A percentile compares a stretch with the other conserved stretches of the same genome.
Evolutionary conservation across 495 filamentous ascomycete species (phyloP).

Genomic region (Neurospora terricola): DNA sequence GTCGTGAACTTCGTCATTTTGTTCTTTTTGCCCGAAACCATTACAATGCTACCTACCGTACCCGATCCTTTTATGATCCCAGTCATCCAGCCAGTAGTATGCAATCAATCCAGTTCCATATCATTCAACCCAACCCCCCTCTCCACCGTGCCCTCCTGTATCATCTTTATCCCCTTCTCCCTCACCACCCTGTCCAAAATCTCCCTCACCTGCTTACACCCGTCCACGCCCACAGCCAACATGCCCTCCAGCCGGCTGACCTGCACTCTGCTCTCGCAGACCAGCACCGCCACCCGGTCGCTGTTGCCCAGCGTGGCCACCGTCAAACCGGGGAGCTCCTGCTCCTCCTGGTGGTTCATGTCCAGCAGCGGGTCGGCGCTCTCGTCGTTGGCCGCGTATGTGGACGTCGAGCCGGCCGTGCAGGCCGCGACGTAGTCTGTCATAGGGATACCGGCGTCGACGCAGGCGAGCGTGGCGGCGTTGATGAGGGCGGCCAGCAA

Average conservation of each 20-base stretch:
- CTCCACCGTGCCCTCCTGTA: conserved; percentile 47
- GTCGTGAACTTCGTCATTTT: background rate
- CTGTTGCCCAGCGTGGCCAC: conserved; percentile 62
- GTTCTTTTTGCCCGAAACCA: background rate
- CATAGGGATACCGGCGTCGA: conserved; percentile 95
- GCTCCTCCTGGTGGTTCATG: conserved; percentile 75
- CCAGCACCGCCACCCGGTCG: conserved; percentile 68
- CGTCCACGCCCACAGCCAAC: conserved; percentile 84
- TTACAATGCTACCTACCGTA: background rate
- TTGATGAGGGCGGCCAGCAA: conserved; percentile 85
- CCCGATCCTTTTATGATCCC: background rate
- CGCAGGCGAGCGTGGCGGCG: conserved; percentile 80
- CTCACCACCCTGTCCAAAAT: conserved; percentile 64
- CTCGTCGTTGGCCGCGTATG: conserved; percentile 53
- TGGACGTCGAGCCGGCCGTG: conserved; percentile 68
- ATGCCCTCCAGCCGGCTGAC: conserved; percentile 75
- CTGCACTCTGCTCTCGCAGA: conserved; percentile 78
- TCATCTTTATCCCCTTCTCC: conserved; percentile 51
- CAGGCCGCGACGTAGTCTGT: conserved; percentile 79
- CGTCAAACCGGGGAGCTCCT: conserved; percentile 81
- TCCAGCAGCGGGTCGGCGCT: conserved; percentile 81
- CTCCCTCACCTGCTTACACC: conserved; percentile 74
- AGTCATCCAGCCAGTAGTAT: background rate
- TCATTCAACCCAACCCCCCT: conserved; percentile 29
- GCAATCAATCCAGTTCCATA: conserved; percentile 34